Evolutionary conservation across 2,329 filamentous ascomycete genomes (phyloP).

Genomic region (Arthrobotrys pseudoclavata): DNA sequence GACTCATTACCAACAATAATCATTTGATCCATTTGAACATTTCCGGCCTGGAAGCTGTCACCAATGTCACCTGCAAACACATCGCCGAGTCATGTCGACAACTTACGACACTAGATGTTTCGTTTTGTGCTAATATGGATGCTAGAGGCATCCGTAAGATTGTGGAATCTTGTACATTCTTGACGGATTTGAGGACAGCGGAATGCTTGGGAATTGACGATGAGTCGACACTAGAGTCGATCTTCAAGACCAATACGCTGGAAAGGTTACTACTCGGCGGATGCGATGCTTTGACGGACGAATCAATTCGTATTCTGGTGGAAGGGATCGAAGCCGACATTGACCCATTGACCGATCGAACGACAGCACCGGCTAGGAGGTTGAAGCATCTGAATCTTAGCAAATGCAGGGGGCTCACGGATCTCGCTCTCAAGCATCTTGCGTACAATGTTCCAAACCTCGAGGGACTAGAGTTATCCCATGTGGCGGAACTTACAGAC

Average conservation of each 20-base stretch:
- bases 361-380: constrained; percentile 81
- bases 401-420: constrained; percentile 80
- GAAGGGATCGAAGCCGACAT: constrained; percentile 82
- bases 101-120: constrained; percentile 88
- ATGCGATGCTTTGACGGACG: constrained; percentile 82
- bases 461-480: constrained; percentile 85
- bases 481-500: constrained; percentile 81
- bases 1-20: constrained; percentile 79
- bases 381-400: constrained; percentile 89
- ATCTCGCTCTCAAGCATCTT: constrained; percentile 77
- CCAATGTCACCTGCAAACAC: constrained; percentile 87
- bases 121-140: constrained; percentile 91
- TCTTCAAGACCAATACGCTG: constrained; percentile 85
- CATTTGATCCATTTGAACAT: constrained; percentile 87
- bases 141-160: constrained; percentile 80
- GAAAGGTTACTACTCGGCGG: constrained; percentile 86
- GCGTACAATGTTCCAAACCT: constrained; percentile 82
- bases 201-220: constrained; percentile 86
- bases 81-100: constrained; percentile 84
- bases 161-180: constrained; percentile 77
- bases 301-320: constrained; percentile 79
- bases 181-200: constrained; percentile 84
- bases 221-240: constrained; percentile 76
- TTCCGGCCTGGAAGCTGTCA: constrained; percentile 82
- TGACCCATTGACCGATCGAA: constrained; percentile 82